These are phyloP conservation scores for Mucor indicus DNA, from an alignment of 371 early-diverging fungal genomes.

Conservation along the genomic window DNA sequence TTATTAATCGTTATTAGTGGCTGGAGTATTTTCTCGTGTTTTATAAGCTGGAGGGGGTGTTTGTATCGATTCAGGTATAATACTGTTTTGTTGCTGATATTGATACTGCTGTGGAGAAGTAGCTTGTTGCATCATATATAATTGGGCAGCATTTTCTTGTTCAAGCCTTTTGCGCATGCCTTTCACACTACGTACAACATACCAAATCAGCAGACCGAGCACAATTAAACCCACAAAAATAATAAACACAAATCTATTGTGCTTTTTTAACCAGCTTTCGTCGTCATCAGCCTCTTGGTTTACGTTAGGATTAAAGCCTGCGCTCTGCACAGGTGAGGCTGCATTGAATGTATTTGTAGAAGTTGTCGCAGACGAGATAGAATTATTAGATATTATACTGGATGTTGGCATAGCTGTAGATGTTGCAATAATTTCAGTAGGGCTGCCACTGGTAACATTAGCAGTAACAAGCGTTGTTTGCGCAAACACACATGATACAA, in stretches of 20 bases:
- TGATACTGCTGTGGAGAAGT: slow-evolving; percentile 3
- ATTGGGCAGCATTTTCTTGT: slow-evolving; percentile 21
- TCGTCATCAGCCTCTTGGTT: slow-evolving; percentile 3
- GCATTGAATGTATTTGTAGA: slow-evolving; percentile 2
- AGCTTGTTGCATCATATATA: slow-evolving; percentile 26
- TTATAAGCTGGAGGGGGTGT: slow-evolving; percentile 20
- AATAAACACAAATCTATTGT: slow-evolving; percentile 32
- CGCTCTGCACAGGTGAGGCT: slow-evolving; percentile 19
- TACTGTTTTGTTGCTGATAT: not conserved
- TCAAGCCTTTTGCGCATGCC: slow-evolving; percentile 31
- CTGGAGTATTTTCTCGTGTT: slow-evolving; percentile 6
- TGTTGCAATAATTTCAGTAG: not conserved
- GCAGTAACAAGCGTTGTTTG: not conserved
- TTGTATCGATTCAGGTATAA: slow-evolving; percentile 8
- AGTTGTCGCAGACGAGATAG: not conserved
- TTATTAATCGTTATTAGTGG: no score
- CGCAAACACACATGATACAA: not conserved
- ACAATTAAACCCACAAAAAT: slow-evolving; percentile 18
- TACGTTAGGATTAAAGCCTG: slow-evolving; percentile 17
- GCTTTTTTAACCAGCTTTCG: slow-evolving; percentile 25
- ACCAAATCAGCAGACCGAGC: slow-evolving; percentile 19
- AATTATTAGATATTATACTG: not conserved
- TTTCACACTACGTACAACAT: slow-evolving; percentile 21
- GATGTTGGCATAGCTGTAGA: not conserved
- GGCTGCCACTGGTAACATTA: not conserved